Evolutionary conservation across 352 stramenopile genomes (phyloP), one percentile per base, ranked within the genome.

Genomic region (Pythium periplocum): DNA sequence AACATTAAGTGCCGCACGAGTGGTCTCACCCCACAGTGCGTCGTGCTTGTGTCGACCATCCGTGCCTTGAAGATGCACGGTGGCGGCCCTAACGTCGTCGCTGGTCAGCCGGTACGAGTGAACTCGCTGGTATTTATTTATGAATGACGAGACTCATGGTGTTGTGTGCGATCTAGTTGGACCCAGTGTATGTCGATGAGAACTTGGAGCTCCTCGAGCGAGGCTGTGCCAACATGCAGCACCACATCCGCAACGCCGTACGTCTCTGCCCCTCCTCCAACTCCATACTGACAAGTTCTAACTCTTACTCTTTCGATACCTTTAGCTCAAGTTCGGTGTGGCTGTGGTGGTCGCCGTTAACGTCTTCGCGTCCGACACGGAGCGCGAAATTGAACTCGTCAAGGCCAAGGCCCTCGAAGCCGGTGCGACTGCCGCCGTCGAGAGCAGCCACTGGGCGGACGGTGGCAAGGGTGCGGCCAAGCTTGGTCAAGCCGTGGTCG

Each of bases 31-130:
- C 97, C 97, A 6, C 90, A 98, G 62, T 98, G 91, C 57, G 96
- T 96, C 40, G 96, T 99, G 43, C 90, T 99, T 37, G 97, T 99
- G 11, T 94, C 97, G 12, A 99, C 97, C 3, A 90, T 99, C 34
- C 92, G 97, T 38, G 97, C 97, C 35, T 71, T 99, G 30, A 99
- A 99, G 78, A 98, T 98, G 91, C 96, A 99, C 77, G 97, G 97
- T 35, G 97, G 97, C n/a, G 97, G 95, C 11, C 94, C 96, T 48
- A 90, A 93, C 35, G 95, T 99, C 12, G 86, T 86, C 35, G 93
- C 95, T 9, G 96, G 94, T 4, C 95, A 98, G 57, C 91, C 93
- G 37, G 75, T 98, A 59, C 55, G 79, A 26, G 0, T 26, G 17
- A 26, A 26, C 17, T 26, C 17, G 17, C 17, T 26, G 17, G 17